A percentile compares a stretch with the other conserved stretches of the same genome.
These are phyloP conservation scores for Phytophthora boehmeriae DNA, from an alignment of 352 stramenopile species.

Conservation along the genomic window DNA sequence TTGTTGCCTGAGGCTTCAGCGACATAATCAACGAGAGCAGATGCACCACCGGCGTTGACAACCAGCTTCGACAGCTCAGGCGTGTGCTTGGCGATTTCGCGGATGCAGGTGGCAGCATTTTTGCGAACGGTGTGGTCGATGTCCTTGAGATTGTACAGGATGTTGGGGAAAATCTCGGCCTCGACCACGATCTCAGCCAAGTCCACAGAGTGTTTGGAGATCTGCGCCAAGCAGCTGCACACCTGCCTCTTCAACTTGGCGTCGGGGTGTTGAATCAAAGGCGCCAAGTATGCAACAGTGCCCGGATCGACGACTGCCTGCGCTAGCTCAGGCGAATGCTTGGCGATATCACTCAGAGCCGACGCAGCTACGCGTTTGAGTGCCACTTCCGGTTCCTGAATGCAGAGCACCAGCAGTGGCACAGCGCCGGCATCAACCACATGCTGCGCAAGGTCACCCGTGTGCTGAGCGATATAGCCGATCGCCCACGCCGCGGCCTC, in stretches of 20 bases:
- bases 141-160: conserved; percentile 95
- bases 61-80: conserved; percentile 96
- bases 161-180: conserved; percentile 96
- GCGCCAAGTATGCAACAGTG: conserved; percentile 93
- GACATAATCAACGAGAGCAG: conserved; percentile 94
- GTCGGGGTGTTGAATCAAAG: conserved; percentile 94
- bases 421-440: conserved; percentile 94
- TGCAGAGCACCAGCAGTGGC: conserved; percentile 94
- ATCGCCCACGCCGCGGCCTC: conserved; percentile 95
- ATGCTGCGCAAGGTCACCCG: conserved; percentile 91
- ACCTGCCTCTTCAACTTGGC: conserved; percentile 93
- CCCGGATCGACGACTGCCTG: conserved; percentile 94
- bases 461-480: conserved; percentile 96
- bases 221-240: conserved; percentile 93
- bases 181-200: conserved; percentile 96
- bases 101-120: conserved; percentile 94
- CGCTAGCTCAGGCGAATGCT: conserved; percentile 95
- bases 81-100: conserved; percentile 95
- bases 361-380: conserved; percentile 95
- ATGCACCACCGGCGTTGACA: conserved; percentile 94
- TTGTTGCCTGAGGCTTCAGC: conserved; percentile 91
- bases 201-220: conserved; percentile 96
- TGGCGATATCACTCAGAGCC: conserved; percentile 93
- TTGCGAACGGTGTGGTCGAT: conserved; percentile 95
- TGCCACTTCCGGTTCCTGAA: conserved; percentile 95